Evolutionary conservation across 106 monocot species (phyloP).

Genomic region (Dioscorea dumetorum): DNA sequence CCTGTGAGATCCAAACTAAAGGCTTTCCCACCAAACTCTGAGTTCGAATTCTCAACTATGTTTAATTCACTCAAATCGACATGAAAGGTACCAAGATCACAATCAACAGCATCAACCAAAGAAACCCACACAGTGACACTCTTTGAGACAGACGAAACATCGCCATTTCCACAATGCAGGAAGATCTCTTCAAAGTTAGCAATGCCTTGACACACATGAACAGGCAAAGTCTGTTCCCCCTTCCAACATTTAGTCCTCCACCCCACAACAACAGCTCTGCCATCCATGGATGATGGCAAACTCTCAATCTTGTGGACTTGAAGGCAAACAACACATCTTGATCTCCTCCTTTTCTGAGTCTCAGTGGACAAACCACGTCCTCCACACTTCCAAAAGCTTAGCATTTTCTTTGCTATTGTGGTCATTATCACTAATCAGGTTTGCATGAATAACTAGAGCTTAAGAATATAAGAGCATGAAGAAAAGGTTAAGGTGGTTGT

Average conservation of each 20-base stretch:
- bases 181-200: conserved; percentile 54
- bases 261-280: conserved; percentile 27
- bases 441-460: neutral
- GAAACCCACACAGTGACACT: conserved; percentile 33
- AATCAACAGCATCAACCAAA: conserved; percentile 18
- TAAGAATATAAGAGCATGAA: neutral
- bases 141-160: conserved; percentile 8
- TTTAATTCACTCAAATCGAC: conserved; percentile 28
- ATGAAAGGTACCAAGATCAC: conserved; percentile 32
- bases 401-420: conserved; percentile 8
- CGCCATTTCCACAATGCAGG: conserved; percentile 29
- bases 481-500: neutral
- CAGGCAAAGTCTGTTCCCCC: conserved; percentile 41
- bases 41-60: neutral
- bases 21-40: conserved; percentile 30
- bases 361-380: conserved; percentile 1
- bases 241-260: conserved; percentile 38
- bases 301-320: conserved; percentile 31
- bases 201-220: conserved; percentile 5
- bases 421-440: neutral
- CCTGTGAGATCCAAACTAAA: conserved; percentile 34
- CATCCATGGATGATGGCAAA: conserved; percentile 32
- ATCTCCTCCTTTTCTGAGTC: conserved; percentile 1
- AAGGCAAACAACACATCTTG: conserved; percentile 43
- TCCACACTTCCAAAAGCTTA: conserved; percentile 17